These are phyloP conservation scores for Petunia secreta DNA, from an alignment of 257 asterid species.

Conservation along the genomic window DNA sequence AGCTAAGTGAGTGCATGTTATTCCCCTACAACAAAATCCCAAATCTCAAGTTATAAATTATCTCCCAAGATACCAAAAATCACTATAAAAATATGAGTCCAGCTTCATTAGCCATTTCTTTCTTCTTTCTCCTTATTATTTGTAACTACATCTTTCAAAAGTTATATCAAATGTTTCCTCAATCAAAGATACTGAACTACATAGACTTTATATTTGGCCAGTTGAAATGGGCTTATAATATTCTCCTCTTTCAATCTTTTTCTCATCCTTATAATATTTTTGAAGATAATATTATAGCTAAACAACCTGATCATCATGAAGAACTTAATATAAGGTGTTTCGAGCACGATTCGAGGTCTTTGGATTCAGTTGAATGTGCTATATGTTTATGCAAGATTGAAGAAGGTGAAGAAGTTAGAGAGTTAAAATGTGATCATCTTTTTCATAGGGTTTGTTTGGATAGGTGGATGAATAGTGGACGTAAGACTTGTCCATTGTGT, in stretches of 20 bases:
- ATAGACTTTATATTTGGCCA: neutral
- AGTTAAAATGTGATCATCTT: conserved; percentile 33
- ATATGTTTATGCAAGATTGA: conserved; percentile 30
- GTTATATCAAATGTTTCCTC: neutral
- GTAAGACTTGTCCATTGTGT: conserved; percentile 36
- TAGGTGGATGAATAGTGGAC: conserved; percentile 25
- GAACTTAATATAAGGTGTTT: neutral
- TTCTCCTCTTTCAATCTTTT: conserved; percentile 26
- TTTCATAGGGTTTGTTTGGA: conserved; percentile 40
- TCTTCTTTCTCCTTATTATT: neutral
- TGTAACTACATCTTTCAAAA: neutral
- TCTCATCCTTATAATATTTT: neutral
- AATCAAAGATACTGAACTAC: neutral
- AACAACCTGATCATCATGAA: neutral
- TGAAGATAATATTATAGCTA: neutral
- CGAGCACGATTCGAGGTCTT: neutral
- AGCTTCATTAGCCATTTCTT: neutral
- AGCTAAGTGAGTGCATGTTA: neutral
- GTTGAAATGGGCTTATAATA: conserved; percentile 30
- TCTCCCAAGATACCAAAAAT: neutral
- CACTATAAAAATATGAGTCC: neutral
- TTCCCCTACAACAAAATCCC: neutral
- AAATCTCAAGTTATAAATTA: neutral
- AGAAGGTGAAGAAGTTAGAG: conserved; percentile 35
- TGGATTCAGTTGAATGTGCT: neutral